Base-by-base conservation (phyloP, 345 rosid genomes). In the Ceriops decandra region DNA sequence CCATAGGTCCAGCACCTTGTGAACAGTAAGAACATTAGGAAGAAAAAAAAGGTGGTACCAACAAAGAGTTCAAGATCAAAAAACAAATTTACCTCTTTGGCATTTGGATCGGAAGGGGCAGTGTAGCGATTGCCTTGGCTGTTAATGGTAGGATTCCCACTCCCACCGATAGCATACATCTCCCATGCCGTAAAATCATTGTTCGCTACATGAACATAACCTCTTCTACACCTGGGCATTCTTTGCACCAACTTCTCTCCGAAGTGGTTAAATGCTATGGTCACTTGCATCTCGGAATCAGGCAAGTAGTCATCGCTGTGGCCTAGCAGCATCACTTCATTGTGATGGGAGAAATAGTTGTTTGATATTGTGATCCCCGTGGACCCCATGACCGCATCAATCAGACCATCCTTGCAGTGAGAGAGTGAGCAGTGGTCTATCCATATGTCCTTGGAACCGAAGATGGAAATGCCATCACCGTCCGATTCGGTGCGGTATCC, bases 101-200 rank as follows among this genome's bases (percentile, higher is more conserved):
- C 99, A 47, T 88, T 78, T 1, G 36, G 95, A 73, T 95, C 67
- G 5, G 81, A 27, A 30, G 99, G 99, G 26, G 99, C 99, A 19
- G 80, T 88, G 79, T 90, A 95, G 1, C 97, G 92, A 68, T 95
- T 95, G 54, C 98, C 97, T 68, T 95, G 98, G 75, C 99, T 91
- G 51, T 91, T 95, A 30, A 95, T 95, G 38, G 99, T 95, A 0
- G 99, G 97, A 72, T 79, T 91, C 17, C 93, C 99, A 52, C 99
- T 95, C 4, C 99, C 99, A 0, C 99, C 99, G 56, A 95, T 95
- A 0, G 98, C 99, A 35, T 95, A 95, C 99, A 95, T 95, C 72
- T 95, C 96, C 99, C 99, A 95, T 53, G 81, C 84, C 0, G 99
- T 91, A 70, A 86, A 95, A 67, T 91, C 99, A 27, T 95, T 95